Evolutionary conservation across 306 rosid species (phyloP), one percentile per base, ranked within the genome.

Genomic region (Vigna hirtella): DNA sequence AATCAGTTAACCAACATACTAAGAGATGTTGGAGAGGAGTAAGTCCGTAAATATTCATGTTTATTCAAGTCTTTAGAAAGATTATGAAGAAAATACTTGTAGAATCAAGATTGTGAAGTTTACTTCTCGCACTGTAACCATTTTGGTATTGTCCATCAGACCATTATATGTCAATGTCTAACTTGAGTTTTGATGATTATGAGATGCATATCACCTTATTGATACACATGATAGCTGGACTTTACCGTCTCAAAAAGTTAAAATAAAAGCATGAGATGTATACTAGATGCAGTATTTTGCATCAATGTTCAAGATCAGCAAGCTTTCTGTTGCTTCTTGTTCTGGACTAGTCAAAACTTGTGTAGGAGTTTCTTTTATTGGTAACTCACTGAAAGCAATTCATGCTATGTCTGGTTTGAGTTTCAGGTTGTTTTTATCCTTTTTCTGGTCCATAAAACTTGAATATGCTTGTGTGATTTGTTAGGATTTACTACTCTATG

Each of bases 11-110:
- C 91, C 48, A 88, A 88, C 86, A 85, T 85, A 67, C 89, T 88
- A 53, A 83, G 91, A 74, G 91, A 88, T 76, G 91, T 85, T 28
- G 91, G 91, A 83, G 91, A 88, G 42, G 91, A 85, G 91, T 88
- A 83, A 85, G 88, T 83, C 57, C 11, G 53, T 22, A 38, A 42
- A 28, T 71, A 6, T 57, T 5, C 13, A 65, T 70, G 47, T 80
- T 69, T 64, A 12, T 40, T 82, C 18, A 45, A 36, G 43, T 87
- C 82, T 32, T 79, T 43, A 11, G 30, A 64, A 75, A 32, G 52
- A 16, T 67, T 66, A 58, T 36, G 62, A 73, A 52, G 50, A 67
- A 28, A 42, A 22, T 51, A 43, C 48, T 61, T 43, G 22, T 58
- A 9, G 47, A 42, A 42, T 42, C 12, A 42, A 30, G 56, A 42